phyloP scores from a whole-genome alignment of 1,284 basidiomycete species.

The Malassezia cuniculi region DNA sequence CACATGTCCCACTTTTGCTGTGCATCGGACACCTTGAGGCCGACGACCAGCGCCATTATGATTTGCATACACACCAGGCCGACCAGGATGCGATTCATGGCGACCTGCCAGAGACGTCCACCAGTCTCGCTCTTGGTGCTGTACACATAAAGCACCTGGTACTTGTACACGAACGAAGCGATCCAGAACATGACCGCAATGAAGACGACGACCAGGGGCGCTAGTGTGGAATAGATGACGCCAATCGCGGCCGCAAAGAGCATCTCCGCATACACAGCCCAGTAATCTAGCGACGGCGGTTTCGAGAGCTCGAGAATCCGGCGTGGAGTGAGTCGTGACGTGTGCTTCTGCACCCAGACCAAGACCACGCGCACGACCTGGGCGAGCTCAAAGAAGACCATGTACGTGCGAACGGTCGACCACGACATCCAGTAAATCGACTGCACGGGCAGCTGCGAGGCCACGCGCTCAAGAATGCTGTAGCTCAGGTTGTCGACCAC shows the following conservation, averaged over 20 bases:
- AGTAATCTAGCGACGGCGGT: conserved; percentile 80
- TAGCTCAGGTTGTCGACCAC: conserved; percentile 21
- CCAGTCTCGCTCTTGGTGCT: conserved; percentile 43
- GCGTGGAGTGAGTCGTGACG: conserved; percentile 88
- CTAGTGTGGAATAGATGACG: conserved; percentile 36
- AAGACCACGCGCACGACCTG: conserved; percentile 81
- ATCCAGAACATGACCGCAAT: conserved; percentile 30
- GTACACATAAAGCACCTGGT: conserved; percentile 44
- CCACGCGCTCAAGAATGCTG: conserved; percentile 20
- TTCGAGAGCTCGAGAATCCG: conserved; percentile 93
- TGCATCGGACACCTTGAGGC: conserved; percentile 17
- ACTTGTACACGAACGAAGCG: conserved; percentile 39
- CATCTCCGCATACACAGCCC: conserved; percentile 58
- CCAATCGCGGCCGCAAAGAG: conserved; percentile 38
- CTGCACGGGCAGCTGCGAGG: conserved; percentile 33
- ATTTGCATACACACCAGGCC: conserved; percentile 42
- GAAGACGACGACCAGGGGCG: conserved; percentile 34
- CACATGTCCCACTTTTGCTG: conserved; percentile 16
- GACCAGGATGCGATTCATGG: conserved; percentile 38
- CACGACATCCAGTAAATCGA: conserved; percentile 44
- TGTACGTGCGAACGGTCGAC: conserved; percentile 66
- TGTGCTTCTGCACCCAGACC: conserved; percentile 63
- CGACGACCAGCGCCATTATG: conserved; percentile 32
- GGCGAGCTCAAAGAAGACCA: conserved; percentile 84
- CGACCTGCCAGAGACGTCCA: conserved; percentile 40